phyloP scores from a whole-genome alignment of 768 basidiomycete species.

The Russula vinacea region DNA sequence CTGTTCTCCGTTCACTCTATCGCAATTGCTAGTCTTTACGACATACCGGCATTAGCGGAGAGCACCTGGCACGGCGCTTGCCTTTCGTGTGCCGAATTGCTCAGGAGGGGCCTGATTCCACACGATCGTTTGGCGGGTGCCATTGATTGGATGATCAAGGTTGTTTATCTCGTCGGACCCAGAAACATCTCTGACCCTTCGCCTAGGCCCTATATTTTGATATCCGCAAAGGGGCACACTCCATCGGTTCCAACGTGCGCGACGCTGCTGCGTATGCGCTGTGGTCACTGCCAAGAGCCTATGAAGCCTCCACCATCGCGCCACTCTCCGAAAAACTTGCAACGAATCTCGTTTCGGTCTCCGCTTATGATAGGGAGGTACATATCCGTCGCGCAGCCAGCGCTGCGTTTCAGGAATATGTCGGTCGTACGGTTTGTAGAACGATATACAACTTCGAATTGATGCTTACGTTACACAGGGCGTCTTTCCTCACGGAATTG shows the following conservation, averaged over 20 bases:
- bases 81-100: conserved; percentile 89
- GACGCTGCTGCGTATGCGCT: conserved; percentile 93
- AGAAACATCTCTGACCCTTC: conserved; percentile 22
- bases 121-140: conserved; percentile 56
- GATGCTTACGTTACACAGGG: conserved; percentile 47
- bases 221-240: conserved; percentile 86
- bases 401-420: conserved; percentile 96
- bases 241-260: conserved; percentile 90
- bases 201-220: conserved; percentile 86
- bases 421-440: conserved; percentile 79
- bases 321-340: conserved; percentile 68
- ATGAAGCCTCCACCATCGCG: conserved; percentile 53
- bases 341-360: conserved; percentile 66
- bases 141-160: conserved; percentile 81
- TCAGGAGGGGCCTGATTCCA: conserved; percentile 71
- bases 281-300: conserved; percentile 88
- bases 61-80: conserved; percentile 93
- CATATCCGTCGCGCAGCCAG: conserved; percentile 94
- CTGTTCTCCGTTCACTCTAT: conserved; percentile 77
- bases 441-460: conserved; percentile 4
- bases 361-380: conserved; percentile 90
- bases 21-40: conserved; percentile 60
- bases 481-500: conserved; percentile 91
- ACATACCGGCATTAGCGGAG: conserved; percentile 76
- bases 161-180: conserved; percentile 37